phyloP scores from a whole-genome alignment of 495 filamentous ascomycete genomes.

The Lasiosphaeris hirsuta region DNA sequence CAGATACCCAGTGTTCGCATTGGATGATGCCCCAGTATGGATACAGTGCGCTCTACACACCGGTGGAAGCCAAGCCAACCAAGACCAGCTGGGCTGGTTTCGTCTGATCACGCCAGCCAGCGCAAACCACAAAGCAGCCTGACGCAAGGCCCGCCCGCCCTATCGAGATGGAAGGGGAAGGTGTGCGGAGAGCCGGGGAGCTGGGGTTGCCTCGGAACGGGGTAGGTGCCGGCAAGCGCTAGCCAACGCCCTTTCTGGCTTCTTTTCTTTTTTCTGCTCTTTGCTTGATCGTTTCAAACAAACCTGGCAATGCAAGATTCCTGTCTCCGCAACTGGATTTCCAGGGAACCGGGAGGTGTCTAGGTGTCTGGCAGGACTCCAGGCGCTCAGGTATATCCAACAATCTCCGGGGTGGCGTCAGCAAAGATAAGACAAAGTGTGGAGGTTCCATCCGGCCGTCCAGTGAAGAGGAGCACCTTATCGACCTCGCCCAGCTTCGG shows the following conservation, averaged over 20 bases:
- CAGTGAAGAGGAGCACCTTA: conserved; percentile 10
- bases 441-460: conserved; percentile 11
- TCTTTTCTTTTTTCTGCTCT: conserved; percentile 7
- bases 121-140: neutral
- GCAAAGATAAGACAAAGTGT: conserved; percentile 28
- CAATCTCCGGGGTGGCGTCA: conserved; percentile 27
- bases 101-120: conserved; percentile 14
- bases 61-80: neutral
- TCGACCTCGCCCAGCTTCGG: conserved; percentile 1
- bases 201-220: conserved; percentile 10
- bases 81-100: neutral
- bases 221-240: conserved; percentile 9
- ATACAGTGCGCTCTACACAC: too few relatives aligned
- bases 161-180: neutral
- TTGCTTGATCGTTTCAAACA: neutral
- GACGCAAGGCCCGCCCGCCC: neutral
- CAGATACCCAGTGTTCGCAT: too few relatives aligned
- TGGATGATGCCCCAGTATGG: too few relatives aligned
- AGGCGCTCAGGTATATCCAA: conserved; percentile 8
- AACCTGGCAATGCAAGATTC: neutral
- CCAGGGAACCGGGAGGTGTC: too few relatives aligned
- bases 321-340: too few relatives aligned
- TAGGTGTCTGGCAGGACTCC: neutral
- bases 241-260: neutral
- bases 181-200: conserved; percentile 9